Conservation (phyloP, 2,329 filamentous ascomycete genomes). For the Aspergillus pseudonomiae region DNA sequence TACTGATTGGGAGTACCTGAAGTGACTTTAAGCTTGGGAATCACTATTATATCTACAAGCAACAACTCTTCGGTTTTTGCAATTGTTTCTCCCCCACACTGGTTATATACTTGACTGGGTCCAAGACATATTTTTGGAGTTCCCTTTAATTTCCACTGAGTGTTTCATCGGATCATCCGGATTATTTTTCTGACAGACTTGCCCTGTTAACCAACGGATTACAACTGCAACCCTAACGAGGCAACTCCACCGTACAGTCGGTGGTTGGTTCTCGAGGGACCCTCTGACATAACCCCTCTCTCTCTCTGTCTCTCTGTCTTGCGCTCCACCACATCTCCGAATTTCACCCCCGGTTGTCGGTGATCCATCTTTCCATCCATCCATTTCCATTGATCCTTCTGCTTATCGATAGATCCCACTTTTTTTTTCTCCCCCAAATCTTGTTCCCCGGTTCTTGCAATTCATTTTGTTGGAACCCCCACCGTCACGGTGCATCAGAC, state of each 20-base stretch:
- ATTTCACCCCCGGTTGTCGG: neutral
- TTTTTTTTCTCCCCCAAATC: neutral
- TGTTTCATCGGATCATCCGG: neutral
- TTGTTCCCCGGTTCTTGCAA: constrained; percentile 4
- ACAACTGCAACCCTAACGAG: neutral
- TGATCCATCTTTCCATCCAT: neutral
- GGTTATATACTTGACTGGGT: no score
- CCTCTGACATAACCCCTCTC: neutral
- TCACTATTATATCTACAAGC: neutral
- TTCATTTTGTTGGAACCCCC: neutral
- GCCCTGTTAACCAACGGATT: no score
- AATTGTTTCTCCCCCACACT: no score
- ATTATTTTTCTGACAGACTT: neutral
- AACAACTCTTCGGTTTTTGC: neutral
- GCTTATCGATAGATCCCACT: constrained; percentile 1
- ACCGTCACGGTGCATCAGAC: constrained; percentile 1
- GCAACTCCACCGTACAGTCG: neutral
- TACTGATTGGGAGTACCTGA: neutral
- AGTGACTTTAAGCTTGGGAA: neutral
- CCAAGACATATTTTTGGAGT: neutral
- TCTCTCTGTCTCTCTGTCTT: no score
- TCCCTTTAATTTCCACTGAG: neutral
- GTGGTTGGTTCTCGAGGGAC: neutral
- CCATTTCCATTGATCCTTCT: neutral
- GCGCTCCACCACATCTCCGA: neutral